A percentile compares a stretch with the other conserved stretches of the same genome.
These are phyloP conservation scores for Trichoderma semiorbis DNA, from an alignment of 2,329 filamentous ascomycete species.

Conservation along the genomic window DNA sequence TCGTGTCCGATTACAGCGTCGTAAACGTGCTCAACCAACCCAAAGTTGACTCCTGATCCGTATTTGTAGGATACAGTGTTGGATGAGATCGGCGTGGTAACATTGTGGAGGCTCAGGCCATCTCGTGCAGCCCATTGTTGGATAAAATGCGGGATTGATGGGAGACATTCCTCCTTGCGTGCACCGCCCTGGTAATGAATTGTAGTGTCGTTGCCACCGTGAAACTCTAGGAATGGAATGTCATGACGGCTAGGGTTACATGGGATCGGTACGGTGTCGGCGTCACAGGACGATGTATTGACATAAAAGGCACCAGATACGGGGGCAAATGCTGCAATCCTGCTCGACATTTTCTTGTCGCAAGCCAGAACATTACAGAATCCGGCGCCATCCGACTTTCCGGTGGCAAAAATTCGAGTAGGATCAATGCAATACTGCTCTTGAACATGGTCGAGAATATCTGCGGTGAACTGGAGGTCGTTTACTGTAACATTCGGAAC, in stretches of 20 bases:
- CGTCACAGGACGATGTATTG: not conserved
- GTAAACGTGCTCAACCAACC: not conserved
- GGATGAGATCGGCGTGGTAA: not conserved
- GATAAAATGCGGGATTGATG: conserved; percentile 6
- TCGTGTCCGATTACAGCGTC: conserved; percentile 1
- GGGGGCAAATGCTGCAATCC: not conserved
- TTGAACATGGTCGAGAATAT: not conserved
- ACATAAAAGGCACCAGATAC: conserved; percentile 1
- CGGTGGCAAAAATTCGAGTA: not conserved
- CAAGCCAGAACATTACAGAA: conserved; percentile 1
- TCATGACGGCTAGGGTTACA: not conserved
- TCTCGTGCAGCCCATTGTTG: conserved; percentile 1
- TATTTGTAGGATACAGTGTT: not conserved
- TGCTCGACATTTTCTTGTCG: not conserved
- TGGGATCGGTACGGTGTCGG: not conserved
- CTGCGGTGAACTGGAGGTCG: not conserved
- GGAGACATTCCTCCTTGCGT: not conserved
- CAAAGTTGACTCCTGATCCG: not conserved
- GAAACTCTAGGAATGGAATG: conserved; percentile 1
- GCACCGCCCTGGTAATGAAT: not conserved
- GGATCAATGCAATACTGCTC: not conserved
- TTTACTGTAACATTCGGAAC: not conserved
- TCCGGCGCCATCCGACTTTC: not conserved
- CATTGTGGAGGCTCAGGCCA: not conserved
- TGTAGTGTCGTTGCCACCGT: not conserved